Evolutionary conservation across 106 monocot species (phyloP).

Genomic region (Allium cepa): DNA sequence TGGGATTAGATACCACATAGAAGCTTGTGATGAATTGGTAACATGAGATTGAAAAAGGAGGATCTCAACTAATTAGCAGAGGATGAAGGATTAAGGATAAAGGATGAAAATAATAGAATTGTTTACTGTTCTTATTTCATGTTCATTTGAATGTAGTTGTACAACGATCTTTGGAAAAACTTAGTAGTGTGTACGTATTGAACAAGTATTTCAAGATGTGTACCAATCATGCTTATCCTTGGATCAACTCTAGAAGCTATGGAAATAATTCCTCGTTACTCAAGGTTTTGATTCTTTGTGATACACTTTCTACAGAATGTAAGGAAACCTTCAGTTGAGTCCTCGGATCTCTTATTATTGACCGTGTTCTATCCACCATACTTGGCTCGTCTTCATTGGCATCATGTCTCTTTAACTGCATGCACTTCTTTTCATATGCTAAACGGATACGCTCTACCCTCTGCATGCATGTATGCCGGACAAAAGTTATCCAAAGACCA

Average conservation of each 20-base stretch:
- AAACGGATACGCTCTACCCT: slow-evolving; percentile 51
- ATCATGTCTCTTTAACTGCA: slow-evolving; percentile 63
- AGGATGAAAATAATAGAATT: too few relatives aligned
- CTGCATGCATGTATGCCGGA: slow-evolving; percentile 17
- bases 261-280: slow-evolving; percentile 70
- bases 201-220: not conserved
- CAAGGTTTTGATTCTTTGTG: slow-evolving; percentile 55
- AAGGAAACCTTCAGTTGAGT: slow-evolving; percentile 57
- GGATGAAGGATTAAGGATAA: too few relatives aligned
- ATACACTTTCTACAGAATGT: slow-evolving; percentile 49
- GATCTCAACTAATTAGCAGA: too few relatives aligned
- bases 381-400: slow-evolving; percentile 65
- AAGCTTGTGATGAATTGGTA: too few relatives aligned
- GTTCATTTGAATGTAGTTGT: too few relatives aligned
- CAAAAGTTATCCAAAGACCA: too few relatives aligned
- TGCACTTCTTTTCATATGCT: slow-evolving; percentile 77
- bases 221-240: slow-evolving; percentile 38
- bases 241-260: slow-evolving; percentile 56
- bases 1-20: too few relatives aligned
- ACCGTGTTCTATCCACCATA: slow-evolving; percentile 57
- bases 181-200: too few relatives aligned
- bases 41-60: too few relatives aligned
- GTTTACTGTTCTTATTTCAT: too few relatives aligned
- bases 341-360: slow-evolving; percentile 51
- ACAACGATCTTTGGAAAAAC: not conserved